These are phyloP conservation scores for Colletotrichum liaoningense DNA, from an alignment of 2,329 filamentous ascomycete species.

Conservation along the genomic window DNA sequence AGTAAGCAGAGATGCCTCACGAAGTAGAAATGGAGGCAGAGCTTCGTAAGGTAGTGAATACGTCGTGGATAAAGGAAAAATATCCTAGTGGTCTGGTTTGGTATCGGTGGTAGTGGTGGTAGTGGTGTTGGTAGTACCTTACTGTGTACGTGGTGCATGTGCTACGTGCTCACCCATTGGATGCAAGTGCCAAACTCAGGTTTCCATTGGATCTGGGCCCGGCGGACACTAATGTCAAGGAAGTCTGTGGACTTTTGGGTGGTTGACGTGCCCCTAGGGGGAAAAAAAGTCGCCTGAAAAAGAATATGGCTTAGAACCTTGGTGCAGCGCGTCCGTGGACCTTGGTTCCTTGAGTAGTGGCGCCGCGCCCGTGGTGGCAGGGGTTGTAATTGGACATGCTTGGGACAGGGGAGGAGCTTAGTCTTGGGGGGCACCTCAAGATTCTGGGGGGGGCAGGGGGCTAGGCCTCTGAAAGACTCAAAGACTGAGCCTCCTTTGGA, in stretches of 20 bases:
- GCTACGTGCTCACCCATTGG: slow-evolving; percentile 1
- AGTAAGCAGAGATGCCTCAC: not conserved
- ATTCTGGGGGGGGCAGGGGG: not conserved
- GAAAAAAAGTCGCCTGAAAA: slow-evolving; percentile 12
- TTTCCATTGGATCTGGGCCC: not conserved
- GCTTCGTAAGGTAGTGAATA: not conserved
- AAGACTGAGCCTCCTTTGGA: not conserved
- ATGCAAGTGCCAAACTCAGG: not conserved
- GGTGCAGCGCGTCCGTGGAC: not conserved
- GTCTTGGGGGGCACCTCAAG: not conserved
- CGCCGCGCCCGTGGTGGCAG: slow-evolving; percentile 9
- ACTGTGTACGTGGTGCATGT: not conserved
- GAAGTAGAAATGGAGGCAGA: not conserved
- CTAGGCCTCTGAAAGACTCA: not conserved
- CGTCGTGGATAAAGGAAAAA: not conserved
- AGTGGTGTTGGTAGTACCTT: slow-evolving; percentile 1
- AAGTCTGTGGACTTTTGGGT: not conserved
- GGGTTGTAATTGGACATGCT: slow-evolving; percentile 23
- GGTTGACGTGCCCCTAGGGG: slow-evolving; percentile 17
- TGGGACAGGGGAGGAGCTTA: not conserved
- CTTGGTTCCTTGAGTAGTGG: slow-evolving; percentile 14
- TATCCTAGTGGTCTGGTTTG: not conserved
- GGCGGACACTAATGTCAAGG: slow-evolving; percentile 20
- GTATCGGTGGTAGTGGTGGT: not conserved
- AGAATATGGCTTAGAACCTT: not conserved